phyloP scores from a whole-genome alignment of 2,329 filamentous ascomycete species.

The Penicillium sp. region DNA sequence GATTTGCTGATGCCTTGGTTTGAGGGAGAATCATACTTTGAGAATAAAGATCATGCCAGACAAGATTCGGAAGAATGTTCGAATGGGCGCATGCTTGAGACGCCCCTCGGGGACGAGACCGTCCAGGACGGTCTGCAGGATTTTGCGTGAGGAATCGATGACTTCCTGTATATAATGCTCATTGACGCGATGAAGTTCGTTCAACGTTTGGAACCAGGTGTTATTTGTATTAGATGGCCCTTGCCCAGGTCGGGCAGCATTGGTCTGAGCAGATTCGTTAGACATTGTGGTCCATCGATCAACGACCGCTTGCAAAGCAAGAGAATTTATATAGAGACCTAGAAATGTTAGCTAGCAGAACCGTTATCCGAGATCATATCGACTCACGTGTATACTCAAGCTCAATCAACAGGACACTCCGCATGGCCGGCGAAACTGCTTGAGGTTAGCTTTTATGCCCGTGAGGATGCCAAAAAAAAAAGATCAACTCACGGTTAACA shows the following conservation, averaged over 20 bases:
- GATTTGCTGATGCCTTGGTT: background rate
- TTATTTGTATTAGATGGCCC: constrained; percentile 32
- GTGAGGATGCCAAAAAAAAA: background rate
- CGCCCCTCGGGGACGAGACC: constrained; percentile 60
- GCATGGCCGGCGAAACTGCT: constrained; percentile 59
- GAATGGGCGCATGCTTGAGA: constrained; percentile 63
- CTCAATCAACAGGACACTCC: constrained; percentile 85
- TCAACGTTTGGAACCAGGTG: constrained; percentile 42
- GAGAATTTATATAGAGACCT: constrained; percentile 82
- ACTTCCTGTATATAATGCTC: constrained; percentile 64
- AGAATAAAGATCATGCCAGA: constrained; percentile 66
- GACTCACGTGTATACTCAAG: constrained; percentile 83
- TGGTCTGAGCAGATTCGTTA: constrained; percentile 39
- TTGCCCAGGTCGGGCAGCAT: constrained; percentile 27
- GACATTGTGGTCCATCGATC: constrained; percentile 82
- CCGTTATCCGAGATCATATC: background rate
- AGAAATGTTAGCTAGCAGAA: constrained; percentile 14
- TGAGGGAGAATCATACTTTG: constrained; percentile 48
- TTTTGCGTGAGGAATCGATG: constrained; percentile 62
- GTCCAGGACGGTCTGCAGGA: constrained; percentile 62
- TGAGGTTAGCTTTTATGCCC: constrained; percentile 22
- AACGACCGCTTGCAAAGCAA: constrained; percentile 91
- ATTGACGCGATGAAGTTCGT: constrained; percentile 58
- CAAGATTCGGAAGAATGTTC: constrained; percentile 66
- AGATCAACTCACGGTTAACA: constrained; percentile 55